A percentile compares a stretch with the other conserved stretches of the same genome.
These are phyloP conservation scores for Fusarium sp. DNA, from an alignment of 2,329 filamentous ascomycete species.

Conservation along the genomic window DNA sequence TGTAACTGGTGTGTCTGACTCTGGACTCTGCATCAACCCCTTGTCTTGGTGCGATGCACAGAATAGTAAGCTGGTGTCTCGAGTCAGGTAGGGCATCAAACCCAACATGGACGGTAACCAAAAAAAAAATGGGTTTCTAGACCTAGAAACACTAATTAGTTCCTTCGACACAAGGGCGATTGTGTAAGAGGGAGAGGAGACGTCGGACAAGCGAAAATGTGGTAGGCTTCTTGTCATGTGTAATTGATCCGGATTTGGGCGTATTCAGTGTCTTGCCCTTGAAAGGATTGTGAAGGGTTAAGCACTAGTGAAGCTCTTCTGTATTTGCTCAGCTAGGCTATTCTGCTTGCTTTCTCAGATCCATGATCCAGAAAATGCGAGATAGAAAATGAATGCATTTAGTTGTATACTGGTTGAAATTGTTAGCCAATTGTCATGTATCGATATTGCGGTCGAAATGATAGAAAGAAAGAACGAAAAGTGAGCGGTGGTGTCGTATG, in stretches of 20 bases:
- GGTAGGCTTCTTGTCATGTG: not conserved
- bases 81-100: conserved; percentile 34
- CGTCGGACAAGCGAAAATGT: conserved; percentile 9
- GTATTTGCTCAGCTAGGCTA: conserved; percentile 9
- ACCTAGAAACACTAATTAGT: conserved; percentile 2
- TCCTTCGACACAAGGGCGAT: not conserved
- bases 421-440: conserved; percentile 2
- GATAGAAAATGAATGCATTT: not conserved
- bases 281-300: not conserved
- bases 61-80: conserved; percentile 13
- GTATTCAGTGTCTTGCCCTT: not conserved
- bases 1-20: conserved; percentile 29
- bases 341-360: conserved; percentile 5
- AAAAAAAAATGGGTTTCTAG: conserved; percentile 1
- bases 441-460: not conserved
- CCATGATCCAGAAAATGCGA: conserved; percentile 11
- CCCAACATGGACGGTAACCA: conserved; percentile 7
- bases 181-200: not conserved
- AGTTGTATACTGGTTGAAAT: not conserved
- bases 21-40: conserved; percentile 27
- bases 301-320: not conserved
- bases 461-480: not conserved
- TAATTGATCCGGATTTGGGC: not conserved
- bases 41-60: conserved; percentile 9
- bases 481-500: conserved; percentile 27